Evolutionary conservation across 2,329 filamentous ascomycete species (phyloP), one percentile per base, ranked within the genome.

Genomic region (Cladosporium phlei): DNA sequence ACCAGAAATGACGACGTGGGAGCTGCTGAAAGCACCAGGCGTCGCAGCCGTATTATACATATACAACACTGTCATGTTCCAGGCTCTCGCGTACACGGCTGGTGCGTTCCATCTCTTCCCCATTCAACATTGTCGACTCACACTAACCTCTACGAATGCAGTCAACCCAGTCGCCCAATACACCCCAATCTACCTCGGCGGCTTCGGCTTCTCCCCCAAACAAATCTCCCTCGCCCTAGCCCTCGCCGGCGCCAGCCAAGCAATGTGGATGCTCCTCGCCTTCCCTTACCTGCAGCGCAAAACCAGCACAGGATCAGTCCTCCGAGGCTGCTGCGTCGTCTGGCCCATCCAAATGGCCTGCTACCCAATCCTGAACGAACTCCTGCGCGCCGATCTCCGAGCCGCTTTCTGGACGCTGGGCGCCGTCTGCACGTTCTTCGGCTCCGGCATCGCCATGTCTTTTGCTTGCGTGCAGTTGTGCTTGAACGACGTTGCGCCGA

Each of bases 401-500:
- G 59, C 60, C 0, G 53, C 71, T 0, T 87, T 88, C 60, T 88
- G 83, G 80, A 59, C 75, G 2, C 38, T 74, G 2, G 67, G 62
- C 1, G 71, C 72, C 0, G 52, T 66, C 0, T 39, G 65, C 8
- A 61, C 82, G 9, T 67, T 70, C 0, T n/a, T 86, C 0, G 83
- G 82, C 0, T 75, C 75, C 10, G 80, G 80, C 1, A 77, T 86
- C 0, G 75, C 74, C 38, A 88, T 87, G 83, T 71, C 75, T 2
- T 86, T 85, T 59, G 89, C 84, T 0, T 81, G 74, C 2, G 75
- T 83, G 1, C 85, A 90, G 69, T 78, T 91, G 7, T 80, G 80
- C 0, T 60, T 91, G 24, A 91, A 91, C 63, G 85, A 90, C 48
- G 78, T 85, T 2, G 75, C 82, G 0, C 87, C 87, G 0, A 79